Percentiles rank a stretch among this genome's conserved stretches.
These are phyloP conservation scores for Erodium maritimum DNA, from an alignment of 345 rosid species.

Conservation along the genomic window DNA sequence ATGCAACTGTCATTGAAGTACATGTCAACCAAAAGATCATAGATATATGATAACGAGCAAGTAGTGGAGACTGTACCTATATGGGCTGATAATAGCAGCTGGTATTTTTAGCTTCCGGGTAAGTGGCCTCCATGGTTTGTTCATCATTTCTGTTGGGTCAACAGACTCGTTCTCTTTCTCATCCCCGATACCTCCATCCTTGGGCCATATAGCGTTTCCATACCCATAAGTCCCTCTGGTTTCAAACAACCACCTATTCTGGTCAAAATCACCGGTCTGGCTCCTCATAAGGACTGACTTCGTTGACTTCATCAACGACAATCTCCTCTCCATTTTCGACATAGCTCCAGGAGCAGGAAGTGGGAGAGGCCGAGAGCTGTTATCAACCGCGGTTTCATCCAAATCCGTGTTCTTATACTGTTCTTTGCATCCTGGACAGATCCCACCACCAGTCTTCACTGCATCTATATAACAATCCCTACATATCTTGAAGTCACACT, in stretches of 20 bases:
- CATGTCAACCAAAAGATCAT: neutral
- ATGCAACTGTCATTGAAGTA: too few species aligned
- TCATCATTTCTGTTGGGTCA: conserved; percentile 68
- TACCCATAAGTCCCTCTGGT: conserved; percentile 87
- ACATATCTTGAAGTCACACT: conserved; percentile 91
- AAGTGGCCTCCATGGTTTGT: conserved; percentile 93
- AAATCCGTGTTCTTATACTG: conserved; percentile 72
- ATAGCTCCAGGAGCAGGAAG: conserved; percentile 44
- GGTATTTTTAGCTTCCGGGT: conserved; percentile 87
- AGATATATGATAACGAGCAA: neutral
- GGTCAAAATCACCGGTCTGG: conserved; percentile 95
- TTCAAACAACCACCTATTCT: conserved; percentile 87
- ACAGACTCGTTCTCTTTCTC: conserved; percentile 46
- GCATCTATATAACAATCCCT: conserved; percentile 92
- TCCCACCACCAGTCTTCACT: conserved; percentile 65
- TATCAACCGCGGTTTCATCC: conserved; percentile 40
- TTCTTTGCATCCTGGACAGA: conserved; percentile 91
- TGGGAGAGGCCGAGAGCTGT: conserved; percentile 47
- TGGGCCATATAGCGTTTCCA: conserved; percentile 96
- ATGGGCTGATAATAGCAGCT: conserved; percentile 89
- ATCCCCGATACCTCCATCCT: conserved; percentile 68
- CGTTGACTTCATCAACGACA: conserved; percentile 87
- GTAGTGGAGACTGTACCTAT: conserved; percentile 37
- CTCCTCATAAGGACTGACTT: conserved; percentile 80
- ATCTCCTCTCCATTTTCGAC: conserved; percentile 84